Base-by-base conservation (phyloP, 805 yeast genomes). In the Dipodascus geniculatus region DNA sequence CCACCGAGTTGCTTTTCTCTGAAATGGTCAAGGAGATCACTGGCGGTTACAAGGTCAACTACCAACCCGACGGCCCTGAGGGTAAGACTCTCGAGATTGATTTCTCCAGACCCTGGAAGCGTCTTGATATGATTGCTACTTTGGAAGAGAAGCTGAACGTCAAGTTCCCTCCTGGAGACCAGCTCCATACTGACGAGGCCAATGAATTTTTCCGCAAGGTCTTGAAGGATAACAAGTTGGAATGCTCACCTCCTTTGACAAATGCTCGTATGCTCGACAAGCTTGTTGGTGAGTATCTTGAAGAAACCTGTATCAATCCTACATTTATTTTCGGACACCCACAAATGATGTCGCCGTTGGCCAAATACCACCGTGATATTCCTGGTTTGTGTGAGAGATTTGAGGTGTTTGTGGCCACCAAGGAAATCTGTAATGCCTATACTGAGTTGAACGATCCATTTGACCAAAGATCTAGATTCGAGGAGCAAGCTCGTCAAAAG, bases 301-400 rank as follows among this genome's bases (percentile, higher is more conserved):
- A 91, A 77, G 97, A 90, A 66, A 77, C 81, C 52, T 87, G 95
- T 69, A 86, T 91, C 73, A 93, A 87, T 78, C 99, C 99, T 64
- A 93, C 98, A 49, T 91, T 91, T 73, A 87, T 91, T 71, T 90
- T 88, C 66, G 99, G 99, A 64, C 99, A 91, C 72, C 99, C 99
- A 56, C 97, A 91, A 76, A 88, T 91, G 95, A 91, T 91, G 99
- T 91, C 98, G 55, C 99, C 99, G 61, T 80, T 91, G 73, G 99
- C 99, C 68, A 91, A 91, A 77, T 87, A 87, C 75, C 87, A 91
- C 70, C 84, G 99, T 74, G 78, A 83, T 57, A 78, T 80, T 59
- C 95, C 96, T 57, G 99, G 99, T 65, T 76, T 91, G 68, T 89
- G 97, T 79, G 99, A 91, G 75, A 83, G 99, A 73, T 91, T 91